Evolutionary conservation across 23 red algal genomes (phyloP).

Genomic region (Cyanidiococcus yangmingshanensis): DNA sequence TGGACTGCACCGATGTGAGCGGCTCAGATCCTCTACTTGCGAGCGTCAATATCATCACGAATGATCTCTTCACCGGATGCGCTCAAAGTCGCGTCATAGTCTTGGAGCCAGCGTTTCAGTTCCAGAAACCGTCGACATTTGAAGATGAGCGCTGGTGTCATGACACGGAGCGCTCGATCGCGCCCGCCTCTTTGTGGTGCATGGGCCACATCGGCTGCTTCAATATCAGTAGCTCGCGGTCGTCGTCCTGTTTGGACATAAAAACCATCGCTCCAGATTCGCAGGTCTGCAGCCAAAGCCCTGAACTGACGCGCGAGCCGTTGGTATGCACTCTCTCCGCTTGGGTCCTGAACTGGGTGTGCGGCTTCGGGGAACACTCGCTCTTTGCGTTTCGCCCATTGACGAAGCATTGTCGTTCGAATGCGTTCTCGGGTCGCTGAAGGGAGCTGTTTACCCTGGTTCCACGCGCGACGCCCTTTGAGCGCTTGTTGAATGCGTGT

Average conservation of each 20-base stretch:
- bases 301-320: not conserved
- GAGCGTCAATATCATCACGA: not conserved
- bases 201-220: not conserved
- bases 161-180: not conserved
- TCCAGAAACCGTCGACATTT: slow-evolving; percentile 15
- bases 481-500: not conserved
- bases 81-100: not conserved
- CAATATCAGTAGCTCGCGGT: not conserved
- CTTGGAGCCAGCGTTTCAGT: not conserved
- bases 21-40: too few relatives aligned
- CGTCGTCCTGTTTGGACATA: not conserved
- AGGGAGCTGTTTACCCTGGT: not conserved
- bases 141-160: slow-evolving; percentile 9
- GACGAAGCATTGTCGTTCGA: not conserved
- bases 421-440: not conserved
- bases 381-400: not conserved
- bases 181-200: not conserved
- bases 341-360: not conserved
- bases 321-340: not conserved
- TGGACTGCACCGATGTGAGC: too few relatives aligned
- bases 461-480: not conserved
- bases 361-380: not conserved
- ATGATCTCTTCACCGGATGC: not conserved
- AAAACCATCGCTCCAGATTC: slow-evolving; percentile 5
- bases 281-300: not conserved